A percentile compares a stretch with the other conserved stretches of the same genome.
Conservation (phyloP, 73 alveolate genomes). For the Paramecium bursaria region DNA sequence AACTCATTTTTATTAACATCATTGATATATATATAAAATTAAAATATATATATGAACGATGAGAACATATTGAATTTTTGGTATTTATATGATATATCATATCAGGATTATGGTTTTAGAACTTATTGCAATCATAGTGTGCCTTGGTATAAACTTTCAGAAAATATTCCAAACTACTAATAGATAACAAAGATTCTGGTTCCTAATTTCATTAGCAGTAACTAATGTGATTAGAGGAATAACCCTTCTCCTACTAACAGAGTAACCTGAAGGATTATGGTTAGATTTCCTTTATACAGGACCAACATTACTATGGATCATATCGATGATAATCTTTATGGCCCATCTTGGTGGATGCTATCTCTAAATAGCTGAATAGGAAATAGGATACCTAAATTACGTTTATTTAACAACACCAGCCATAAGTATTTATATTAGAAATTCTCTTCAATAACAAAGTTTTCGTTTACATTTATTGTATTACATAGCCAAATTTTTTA, state of each 20-base stretch:
- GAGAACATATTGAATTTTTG: constrained; percentile 49
- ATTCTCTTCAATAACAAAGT: constrained; percentile 3
- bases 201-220: constrained; percentile 5
- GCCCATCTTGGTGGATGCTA: constrained; percentile 28
- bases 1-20: constrained; percentile 43
- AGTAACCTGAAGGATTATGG: constrained; percentile 36
- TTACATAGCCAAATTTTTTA: constrained; percentile 5
- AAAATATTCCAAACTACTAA: background rate
- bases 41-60: constrained; percentile 1
- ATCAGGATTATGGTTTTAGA: constrained; percentile 38
- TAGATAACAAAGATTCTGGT: constrained; percentile 20
- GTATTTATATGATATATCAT: background rate
- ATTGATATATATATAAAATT: constrained; percentile 36
- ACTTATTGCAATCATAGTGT: constrained; percentile 24
- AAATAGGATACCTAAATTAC: background rate
- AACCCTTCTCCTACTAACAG: constrained; percentile 54
- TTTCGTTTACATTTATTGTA: constrained; percentile 16
- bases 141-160: constrained; percentile 12
- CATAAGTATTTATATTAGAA: constrained; percentile 23
- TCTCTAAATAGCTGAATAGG: background rate
- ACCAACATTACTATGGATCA: constrained; percentile 46
- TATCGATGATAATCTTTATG: constrained; percentile 8
- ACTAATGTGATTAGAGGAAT: constrained; percentile 54
- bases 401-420: background rate
- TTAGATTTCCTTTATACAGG: constrained; percentile 57